These are phyloP conservation scores for Ceratobasidium sp. DNA, from an alignment of 1,284 basidiomycete species.

Conservation along the genomic window DNA sequence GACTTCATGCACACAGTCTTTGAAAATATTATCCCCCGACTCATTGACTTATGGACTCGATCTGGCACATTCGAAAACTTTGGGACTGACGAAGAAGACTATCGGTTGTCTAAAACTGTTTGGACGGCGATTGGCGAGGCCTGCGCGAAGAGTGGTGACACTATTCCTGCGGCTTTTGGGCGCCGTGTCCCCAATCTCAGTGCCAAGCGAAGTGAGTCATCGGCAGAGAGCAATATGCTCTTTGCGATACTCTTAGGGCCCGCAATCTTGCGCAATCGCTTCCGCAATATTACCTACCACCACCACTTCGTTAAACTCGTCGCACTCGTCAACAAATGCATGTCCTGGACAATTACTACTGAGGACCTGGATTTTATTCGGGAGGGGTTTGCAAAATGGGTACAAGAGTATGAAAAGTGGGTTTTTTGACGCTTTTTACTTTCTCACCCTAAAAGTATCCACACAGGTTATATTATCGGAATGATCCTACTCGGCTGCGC, in stretches of 20 bases:
- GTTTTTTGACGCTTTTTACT: slow-evolving; percentile 45
- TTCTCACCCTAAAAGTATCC: no score
- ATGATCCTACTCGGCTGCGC: no score
- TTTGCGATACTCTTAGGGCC: slow-evolving; percentile 36
- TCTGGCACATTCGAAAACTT: background rate
- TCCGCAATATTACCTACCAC: slow-evolving; percentile 53
- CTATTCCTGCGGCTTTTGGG: slow-evolving; percentile 63
- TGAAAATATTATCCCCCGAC: slow-evolving; percentile 47
- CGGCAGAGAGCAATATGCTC: slow-evolving; percentile 56
- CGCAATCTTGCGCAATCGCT: slow-evolving; percentile 21
- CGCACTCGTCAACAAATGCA: slow-evolving; percentile 60
- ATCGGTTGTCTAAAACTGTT: background rate
- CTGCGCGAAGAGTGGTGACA: slow-evolving; percentile 55
- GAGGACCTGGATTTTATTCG: slow-evolving; percentile 58
- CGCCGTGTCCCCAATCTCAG: slow-evolving; percentile 60
- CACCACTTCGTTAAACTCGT: slow-evolving; percentile 63
- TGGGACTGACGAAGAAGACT: slow-evolving; percentile 52
- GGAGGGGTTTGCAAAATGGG: slow-evolving; percentile 62
- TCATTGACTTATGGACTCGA: slow-evolving; percentile 44
- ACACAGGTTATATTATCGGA: background rate
- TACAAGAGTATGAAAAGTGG: slow-evolving; percentile 62
- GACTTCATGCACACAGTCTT: slow-evolving; percentile 50
- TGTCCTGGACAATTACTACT: slow-evolving; percentile 60
- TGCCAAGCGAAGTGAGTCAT: slow-evolving; percentile 53
- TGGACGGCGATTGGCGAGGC: slow-evolving; percentile 61